A percentile compares a stretch with the other conserved stretches of the same genome.
Conservation (phyloP, 2,329 filamentous ascomycete genomes). For the Fusarium poae region DNA sequence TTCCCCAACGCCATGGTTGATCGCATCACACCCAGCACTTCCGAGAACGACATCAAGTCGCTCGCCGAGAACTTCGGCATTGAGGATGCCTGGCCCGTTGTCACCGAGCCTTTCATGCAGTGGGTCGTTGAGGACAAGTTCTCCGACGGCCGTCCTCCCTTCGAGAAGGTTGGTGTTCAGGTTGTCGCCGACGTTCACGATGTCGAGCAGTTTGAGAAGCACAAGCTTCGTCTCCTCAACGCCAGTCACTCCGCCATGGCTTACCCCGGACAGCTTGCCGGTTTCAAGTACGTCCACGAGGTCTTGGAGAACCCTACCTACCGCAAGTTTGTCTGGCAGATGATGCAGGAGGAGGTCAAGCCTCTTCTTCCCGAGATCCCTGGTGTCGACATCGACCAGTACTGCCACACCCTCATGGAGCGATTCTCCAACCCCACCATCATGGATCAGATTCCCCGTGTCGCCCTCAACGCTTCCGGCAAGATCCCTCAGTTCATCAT, state of each 20-base stretch:
- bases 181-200: conserved; percentile 64
- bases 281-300: conserved; percentile 67
- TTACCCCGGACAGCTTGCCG: conserved; percentile 64
- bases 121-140: conserved; percentile 69
- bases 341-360: conserved; percentile 69
- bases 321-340: conserved; percentile 63
- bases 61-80: conserved; percentile 61
- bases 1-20: conserved; percentile 70
- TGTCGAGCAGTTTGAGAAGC: conserved; percentile 68
- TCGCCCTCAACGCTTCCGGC: conserved; percentile 65
- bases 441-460: conserved; percentile 66
- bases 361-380: conserved; percentile 64
- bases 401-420: conserved; percentile 66
- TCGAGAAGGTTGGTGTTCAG: conserved; percentile 66
- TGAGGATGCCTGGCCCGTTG: conserved; percentile 65
- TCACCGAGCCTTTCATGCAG: conserved; percentile 69
- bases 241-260: conserved; percentile 66
- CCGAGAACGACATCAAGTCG: conserved; percentile 58
- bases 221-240: conserved; percentile 68
- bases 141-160: conserved; percentile 63
- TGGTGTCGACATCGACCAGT: conserved; percentile 64
- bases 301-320: conserved; percentile 64
- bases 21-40: conserved; percentile 66
- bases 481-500: conserved; percentile 67
- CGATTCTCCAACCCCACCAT: conserved; percentile 69